Evolutionary conservation across 306 rosid species (phyloP).

Genomic region (Pyrus betulifolia): DNA sequence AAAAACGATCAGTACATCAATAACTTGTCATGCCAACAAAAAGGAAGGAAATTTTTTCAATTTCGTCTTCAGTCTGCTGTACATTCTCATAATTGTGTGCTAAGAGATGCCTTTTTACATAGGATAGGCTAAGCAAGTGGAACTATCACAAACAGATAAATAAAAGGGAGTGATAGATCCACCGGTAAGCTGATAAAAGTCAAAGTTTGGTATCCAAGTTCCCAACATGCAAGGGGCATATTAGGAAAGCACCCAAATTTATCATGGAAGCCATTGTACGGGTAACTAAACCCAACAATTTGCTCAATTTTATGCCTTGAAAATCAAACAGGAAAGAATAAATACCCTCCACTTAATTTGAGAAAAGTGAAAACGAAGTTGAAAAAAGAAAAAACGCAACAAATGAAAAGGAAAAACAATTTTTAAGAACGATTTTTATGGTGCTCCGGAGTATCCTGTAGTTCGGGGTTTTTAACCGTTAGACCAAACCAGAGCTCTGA

Average conservation of each 20-base stretch:
- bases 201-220: constrained; percentile 17
- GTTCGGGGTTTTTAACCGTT: neutral
- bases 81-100: neutral
- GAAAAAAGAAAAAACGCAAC: neutral
- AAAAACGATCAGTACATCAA: neutral
- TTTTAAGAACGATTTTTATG: neutral
- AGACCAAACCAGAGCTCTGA: constrained; percentile 9
- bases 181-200: constrained; percentile 9
- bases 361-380: neutral
- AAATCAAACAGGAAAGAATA: neutral
- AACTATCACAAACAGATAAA: constrained; percentile 7
- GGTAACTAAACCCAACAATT: neutral
- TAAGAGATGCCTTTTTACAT: neutral
- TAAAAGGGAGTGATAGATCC: constrained; percentile 1
- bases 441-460: neutral
- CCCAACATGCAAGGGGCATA: neutral
- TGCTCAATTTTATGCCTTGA: neutral
- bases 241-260: neutral
- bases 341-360: neutral
- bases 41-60: neutral
- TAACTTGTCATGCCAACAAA: neutral
- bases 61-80: neutral
- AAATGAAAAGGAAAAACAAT: neutral
- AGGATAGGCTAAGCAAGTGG: constrained; percentile 2
- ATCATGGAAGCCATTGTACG: neutral